These are phyloP conservation scores for Phytopythium mirpurense DNA, from an alignment of 352 stramenopile species.

Conservation along the genomic window DNA sequence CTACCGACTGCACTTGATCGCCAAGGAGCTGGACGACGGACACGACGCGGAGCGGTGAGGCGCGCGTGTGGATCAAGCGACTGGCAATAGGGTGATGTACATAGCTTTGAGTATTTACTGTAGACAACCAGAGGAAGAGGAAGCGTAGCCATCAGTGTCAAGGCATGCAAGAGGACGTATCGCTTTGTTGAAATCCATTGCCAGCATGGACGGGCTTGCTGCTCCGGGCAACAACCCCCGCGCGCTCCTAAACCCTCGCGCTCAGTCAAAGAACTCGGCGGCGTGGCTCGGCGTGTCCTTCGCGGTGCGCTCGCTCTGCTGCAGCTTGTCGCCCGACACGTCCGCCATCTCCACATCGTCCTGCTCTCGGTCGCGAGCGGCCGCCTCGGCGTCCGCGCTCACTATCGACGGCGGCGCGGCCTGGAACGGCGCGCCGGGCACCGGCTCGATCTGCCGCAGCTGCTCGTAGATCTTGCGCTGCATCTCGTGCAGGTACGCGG, in stretches of 20 bases:
- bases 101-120: too few species aligned
- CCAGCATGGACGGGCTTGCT: too few species aligned
- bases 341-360: slow-evolving; percentile 65
- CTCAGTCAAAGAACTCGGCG: slow-evolving; percentile 84
- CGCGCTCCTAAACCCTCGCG: too few species aligned
- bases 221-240: too few species aligned
- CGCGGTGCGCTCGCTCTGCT: slow-evolving; percentile 44
- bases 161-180: too few species aligned
- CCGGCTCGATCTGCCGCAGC: slow-evolving; percentile 92
- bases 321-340: slow-evolving; percentile 54
- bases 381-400: slow-evolving; percentile 42
- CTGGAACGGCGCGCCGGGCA: slow-evolving; percentile 96
- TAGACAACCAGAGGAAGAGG: too few species aligned
- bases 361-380: slow-evolving; percentile 48
- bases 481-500: slow-evolving; percentile 88
- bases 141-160: too few species aligned
- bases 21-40: not conserved
- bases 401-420: slow-evolving; percentile 57
- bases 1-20: slow-evolving; percentile 51
- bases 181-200: too few species aligned
- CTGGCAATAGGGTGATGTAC: too few species aligned
- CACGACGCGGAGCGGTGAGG: not conserved
- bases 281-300: slow-evolving; percentile 50
- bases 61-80: too few species aligned
- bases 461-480: slow-evolving; percentile 92